Conservation (phyloP, 2,329 filamentous ascomycete genomes). For the Fusarium goolgardi region DNA sequence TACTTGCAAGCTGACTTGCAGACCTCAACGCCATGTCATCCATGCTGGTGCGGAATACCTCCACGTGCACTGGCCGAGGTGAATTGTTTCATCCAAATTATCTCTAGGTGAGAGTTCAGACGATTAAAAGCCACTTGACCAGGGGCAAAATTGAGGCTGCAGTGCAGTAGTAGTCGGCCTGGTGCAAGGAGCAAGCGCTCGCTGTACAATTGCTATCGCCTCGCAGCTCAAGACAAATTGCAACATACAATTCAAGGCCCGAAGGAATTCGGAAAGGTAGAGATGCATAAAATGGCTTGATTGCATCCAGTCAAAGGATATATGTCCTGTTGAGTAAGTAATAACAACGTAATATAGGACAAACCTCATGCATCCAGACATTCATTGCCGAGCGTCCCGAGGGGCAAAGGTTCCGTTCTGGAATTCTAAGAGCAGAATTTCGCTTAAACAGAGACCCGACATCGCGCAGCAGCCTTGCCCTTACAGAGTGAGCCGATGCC, state of each 20-base stretch:
- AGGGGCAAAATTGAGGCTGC: conserved; percentile 5
- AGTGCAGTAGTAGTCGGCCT: background rate
- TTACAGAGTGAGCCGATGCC: conserved; percentile 18
- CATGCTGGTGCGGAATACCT: conserved; percentile 4
- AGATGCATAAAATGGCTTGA: conserved; percentile 26
- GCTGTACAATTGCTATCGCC: background rate
- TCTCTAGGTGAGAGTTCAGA: background rate
- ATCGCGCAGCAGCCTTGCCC: conserved; percentile 13
- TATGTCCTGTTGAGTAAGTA: background rate
- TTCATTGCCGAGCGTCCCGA: conserved; percentile 24
- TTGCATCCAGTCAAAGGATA: conserved; percentile 8
- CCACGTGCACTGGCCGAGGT: conserved; percentile 22
- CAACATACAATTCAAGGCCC: background rate
- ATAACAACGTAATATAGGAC: background rate
- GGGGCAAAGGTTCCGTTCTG: background rate
- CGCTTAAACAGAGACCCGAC: conserved; percentile 21
- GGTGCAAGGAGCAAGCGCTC: conserved; percentile 1
- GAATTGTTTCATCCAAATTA: conserved; percentile 29
- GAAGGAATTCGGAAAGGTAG: conserved; percentile 11
- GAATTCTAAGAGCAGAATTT: background rate
- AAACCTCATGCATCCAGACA: background rate
- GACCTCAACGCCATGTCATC: conserved; percentile 10
- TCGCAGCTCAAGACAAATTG: background rate
- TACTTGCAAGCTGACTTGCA: conserved; percentile 6
- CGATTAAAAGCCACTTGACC: conserved; percentile 15